Percentiles rank a stretch among this genome's conserved stretches.
These are phyloP conservation scores for Tremella yokohamensis DNA, from an alignment of 768 basidiomycete species.

Conservation along the genomic window DNA sequence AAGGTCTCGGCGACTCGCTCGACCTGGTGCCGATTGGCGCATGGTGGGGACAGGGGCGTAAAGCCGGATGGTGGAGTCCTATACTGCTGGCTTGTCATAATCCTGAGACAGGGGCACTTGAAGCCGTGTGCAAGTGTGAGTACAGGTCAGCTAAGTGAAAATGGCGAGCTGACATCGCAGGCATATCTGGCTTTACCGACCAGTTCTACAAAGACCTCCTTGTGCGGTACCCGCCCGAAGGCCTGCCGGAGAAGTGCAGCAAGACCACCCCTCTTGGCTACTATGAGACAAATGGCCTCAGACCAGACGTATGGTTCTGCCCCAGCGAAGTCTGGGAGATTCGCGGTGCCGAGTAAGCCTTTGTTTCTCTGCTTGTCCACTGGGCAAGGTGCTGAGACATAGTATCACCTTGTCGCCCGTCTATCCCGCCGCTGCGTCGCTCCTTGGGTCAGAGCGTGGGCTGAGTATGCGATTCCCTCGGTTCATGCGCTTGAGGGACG, in stretches of 20 bases:
- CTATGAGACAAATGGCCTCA: slow-evolving; percentile 44
- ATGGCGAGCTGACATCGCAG: neutral
- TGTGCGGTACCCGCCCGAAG: slow-evolving; percentile 62
- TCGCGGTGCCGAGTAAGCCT: slow-evolving; percentile 54
- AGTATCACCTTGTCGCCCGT: slow-evolving; percentile 75
- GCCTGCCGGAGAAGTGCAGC: slow-evolving; percentile 61
- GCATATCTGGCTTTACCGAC: slow-evolving; percentile 70
- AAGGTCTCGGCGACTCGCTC: slow-evolving; percentile 67
- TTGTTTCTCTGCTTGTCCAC: slow-evolving; percentile 22
- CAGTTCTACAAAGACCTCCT: slow-evolving; percentile 58
- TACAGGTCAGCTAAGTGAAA: slow-evolving; percentile 36
- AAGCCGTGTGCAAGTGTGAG: slow-evolving; percentile 88
- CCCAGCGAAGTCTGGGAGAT: slow-evolving; percentile 71
- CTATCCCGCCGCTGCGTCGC: slow-evolving; percentile 70
- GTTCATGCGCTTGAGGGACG: slow-evolving; percentile 69
- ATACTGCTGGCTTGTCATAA: slow-evolving; percentile 77
- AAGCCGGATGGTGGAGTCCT: slow-evolving; percentile 88
- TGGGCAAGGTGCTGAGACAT: neutral
- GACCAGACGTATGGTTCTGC: slow-evolving; percentile 53
- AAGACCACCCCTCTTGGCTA: slow-evolving; percentile 36
- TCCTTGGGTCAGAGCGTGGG: slow-evolving; percentile 63
- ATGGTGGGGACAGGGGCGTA: slow-evolving; percentile 86
- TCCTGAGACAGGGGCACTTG: slow-evolving; percentile 59
- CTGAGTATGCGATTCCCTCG: slow-evolving; percentile 83
- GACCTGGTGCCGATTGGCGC: slow-evolving; percentile 59